Conservation (phyloP, 176 grass and related monocot species). For the Bolboschoenus planiculmis region DNA sequence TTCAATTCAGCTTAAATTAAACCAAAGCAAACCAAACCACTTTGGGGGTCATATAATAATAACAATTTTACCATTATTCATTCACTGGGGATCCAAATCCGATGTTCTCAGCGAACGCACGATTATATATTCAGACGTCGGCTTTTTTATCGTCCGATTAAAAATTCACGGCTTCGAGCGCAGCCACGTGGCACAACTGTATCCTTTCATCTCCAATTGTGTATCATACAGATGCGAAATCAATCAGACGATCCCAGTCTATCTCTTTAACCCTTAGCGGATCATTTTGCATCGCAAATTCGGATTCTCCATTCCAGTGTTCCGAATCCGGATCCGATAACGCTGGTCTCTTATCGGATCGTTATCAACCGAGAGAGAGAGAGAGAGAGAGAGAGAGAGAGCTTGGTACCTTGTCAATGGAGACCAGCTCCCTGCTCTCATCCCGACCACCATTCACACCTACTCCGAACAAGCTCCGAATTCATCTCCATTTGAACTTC, state of each 20-base stretch:
- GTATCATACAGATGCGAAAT: not conserved
- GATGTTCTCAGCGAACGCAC: no score
- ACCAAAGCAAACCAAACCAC: no score
- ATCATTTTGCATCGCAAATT: not conserved
- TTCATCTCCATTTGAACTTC: slow-evolving; percentile 3
- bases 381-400: no score
- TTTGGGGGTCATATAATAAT: no score
- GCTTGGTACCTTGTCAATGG: not conserved
- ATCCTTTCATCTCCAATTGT: not conserved
- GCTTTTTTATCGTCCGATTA: no score
- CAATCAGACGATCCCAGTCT: not conserved
- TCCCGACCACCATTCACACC: not conserved
- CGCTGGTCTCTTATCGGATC: not conserved
- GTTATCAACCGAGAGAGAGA: no score
- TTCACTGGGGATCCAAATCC: no score
- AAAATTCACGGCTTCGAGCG: not conserved
- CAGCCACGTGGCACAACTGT: not conserved
- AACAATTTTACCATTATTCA: no score
- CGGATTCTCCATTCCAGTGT: not conserved
- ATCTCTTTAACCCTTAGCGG: not conserved
- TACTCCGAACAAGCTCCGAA: not conserved
- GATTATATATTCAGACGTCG: no score
- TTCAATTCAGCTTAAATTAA: no score
- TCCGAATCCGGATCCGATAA: not conserved
- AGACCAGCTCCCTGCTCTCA: not conserved